Evolutionary conservation across 495 filamentous ascomycete species (phyloP).

Genomic region (Cladorrhinum samala): DNA sequence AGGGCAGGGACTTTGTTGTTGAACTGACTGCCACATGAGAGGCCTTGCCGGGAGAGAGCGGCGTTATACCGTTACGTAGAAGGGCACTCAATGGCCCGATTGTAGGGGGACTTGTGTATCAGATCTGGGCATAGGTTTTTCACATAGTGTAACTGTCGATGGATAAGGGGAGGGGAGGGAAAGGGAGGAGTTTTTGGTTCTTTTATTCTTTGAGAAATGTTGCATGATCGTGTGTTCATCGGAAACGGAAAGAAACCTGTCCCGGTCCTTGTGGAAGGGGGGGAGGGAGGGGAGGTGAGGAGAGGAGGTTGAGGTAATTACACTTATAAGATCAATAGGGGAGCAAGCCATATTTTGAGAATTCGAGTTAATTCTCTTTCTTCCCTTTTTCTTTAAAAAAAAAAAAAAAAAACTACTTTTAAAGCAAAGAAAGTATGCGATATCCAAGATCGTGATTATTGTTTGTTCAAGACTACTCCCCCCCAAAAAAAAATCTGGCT

Average conservation of each 20-base stretch:
- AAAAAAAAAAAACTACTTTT: too few species aligned
- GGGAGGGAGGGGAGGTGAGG: too few species aligned
- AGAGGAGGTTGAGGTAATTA: neutral
- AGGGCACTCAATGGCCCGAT: neutral
- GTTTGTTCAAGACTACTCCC: too few species aligned
- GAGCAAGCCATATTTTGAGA: too few species aligned
- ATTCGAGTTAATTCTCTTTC: neutral
- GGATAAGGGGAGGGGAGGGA: too few species aligned
- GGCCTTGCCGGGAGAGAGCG: neutral
- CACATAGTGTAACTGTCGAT: too few species aligned
- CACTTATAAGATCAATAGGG: neutral
- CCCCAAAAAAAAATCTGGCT: too few species aligned
- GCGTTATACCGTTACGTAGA: neutral
- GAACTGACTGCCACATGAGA: neutral
- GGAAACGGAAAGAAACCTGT: neutral
- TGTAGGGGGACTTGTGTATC: neutral
- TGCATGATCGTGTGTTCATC: neutral
- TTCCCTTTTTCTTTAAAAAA: neutral
- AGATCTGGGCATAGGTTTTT: too few species aligned
- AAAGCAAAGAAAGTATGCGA: too few species aligned
- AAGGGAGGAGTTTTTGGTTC: too few species aligned
- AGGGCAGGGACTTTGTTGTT: constrained; percentile 2
- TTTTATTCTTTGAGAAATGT: neutral
- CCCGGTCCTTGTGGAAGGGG: too few species aligned
- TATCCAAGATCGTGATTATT: too few species aligned